Evolutionary conservation across 306 rosid species (phyloP), one percentile per base, ranked within the genome.

Genomic region (Cyamopsis tetragonoloba): DNA sequence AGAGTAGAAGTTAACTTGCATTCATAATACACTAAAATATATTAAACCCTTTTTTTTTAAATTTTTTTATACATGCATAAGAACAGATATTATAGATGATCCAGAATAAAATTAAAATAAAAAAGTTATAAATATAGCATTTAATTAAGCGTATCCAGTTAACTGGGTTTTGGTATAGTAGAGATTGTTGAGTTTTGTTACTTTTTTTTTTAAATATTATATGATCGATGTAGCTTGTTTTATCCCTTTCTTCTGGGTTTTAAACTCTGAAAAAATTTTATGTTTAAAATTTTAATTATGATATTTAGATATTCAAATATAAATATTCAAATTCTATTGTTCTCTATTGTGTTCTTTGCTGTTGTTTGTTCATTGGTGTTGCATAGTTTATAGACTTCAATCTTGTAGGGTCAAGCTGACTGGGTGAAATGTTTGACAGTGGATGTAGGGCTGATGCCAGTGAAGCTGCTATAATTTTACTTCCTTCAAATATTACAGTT

Each of bases 391-490:
- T 44, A 34, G 62, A 18, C 44, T 65, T 66, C 59, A 55, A 51
- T 70, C 47, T 30, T 27, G 43, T 37, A 43, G 50, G 63, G 53
- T n/a, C 38, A 35, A 64, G 70, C 73, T 83, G 77, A 91, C 71
- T 62, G 26, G 75, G 42, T 20, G 58, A 56, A 49, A 49, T 80
- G 65, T 34, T 81, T 66, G 65, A 70, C 99, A 93, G 99, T 80
- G 99, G 99, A 44, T 93, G 99, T 72, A 82, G 97, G 83, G 99
- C 97, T 32, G 99, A 93, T 77, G 97, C 87, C 43, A 93, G 97
- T 73, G 99, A 93, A 87, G 99, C 97, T 58, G 99, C 99, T 62
- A 90, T 93, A 66, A 88, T 90, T 70, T 85, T 93, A 76, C 88
- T 93, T 72, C 95, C 99, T 32, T 90, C 99, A 41, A 93, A 93